Evolutionary conservation across 495 filamentous ascomycete species (phyloP).

Genomic region (Penicillium pancosmium): DNA sequence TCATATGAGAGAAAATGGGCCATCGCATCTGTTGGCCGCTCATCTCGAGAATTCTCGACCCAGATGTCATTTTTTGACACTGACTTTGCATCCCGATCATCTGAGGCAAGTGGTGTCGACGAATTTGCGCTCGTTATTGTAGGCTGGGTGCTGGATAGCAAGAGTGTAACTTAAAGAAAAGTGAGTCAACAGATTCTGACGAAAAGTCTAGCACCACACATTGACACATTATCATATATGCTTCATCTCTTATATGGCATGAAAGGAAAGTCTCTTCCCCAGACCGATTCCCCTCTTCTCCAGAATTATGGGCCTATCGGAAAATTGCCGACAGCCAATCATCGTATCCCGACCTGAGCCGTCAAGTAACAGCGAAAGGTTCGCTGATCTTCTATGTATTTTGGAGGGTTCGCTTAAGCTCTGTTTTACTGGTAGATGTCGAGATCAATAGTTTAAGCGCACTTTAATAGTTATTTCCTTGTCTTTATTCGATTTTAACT

Average conservation of each 20-base stretch:
- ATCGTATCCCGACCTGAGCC: background rate
- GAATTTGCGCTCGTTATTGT: no score
- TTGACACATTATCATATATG: no score
- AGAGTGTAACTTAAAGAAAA: background rate
- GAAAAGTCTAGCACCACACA: background rate
- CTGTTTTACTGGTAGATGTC: background rate
- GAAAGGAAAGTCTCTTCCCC: constrained; percentile 5
- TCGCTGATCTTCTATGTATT: no score
- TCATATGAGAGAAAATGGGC: constrained; percentile 21
- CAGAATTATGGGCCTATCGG: constrained; percentile 11
- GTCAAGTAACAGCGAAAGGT: background rate
- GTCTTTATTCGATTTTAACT: no score
- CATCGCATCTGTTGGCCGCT: constrained; percentile 10
- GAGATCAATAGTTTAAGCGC: no score
- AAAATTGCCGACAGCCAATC: constrained; percentile 11
- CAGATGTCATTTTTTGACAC: constrained; percentile 5
- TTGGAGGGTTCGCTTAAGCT: background rate
- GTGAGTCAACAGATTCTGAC: background rate
- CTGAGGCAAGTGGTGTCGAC: background rate
- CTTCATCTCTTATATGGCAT: background rate
- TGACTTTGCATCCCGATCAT: background rate
- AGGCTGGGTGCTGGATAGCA: no score
- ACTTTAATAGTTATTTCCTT: no score
- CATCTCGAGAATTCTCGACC: constrained; percentile 15
- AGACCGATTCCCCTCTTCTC: constrained; percentile 4